Evolutionary conservation across 2,329 filamentous ascomycete species (phyloP), one percentile per base, ranked within the genome.

Genomic region (Colletotrichum sp.): DNA sequence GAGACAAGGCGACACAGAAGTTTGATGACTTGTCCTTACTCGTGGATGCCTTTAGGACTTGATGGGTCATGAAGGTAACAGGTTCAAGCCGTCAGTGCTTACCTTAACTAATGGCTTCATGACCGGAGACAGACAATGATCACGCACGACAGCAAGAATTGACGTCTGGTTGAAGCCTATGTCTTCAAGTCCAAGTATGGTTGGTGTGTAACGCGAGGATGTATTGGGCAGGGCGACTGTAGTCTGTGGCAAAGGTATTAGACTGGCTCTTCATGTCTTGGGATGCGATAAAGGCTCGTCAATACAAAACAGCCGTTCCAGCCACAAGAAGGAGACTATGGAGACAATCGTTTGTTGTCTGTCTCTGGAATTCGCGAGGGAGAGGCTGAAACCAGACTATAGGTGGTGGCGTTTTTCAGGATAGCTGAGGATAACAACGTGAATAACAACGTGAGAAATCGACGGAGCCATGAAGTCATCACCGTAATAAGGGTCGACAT

Each of bases 401-500:
- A 52, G 1, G 0, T 52, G 43, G n/a, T 52, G 43, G 18, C n/a
- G 43, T 3, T 21, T 52, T 21, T 6, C 43, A 1, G n/a, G 3
- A 21, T 21, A 52, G 43, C 12, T 0, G 43, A 21, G n/a, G n/a
- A 52, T 13, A 7, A 1, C 43, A 1, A 48, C 43, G 6, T 12
- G 43, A 48, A 48, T 12, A 7, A 3, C 43, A 3, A 48, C 43
- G 6, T 12, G 43, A 52, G 43, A 52, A 21, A 21, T 13, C n/a
- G 8, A 52, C n/a, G 10, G 6, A 52, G 43, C 3, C n/a, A 21
- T 48, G 18, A 21, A 48, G 18, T 43, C 39, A 12, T 6, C 3
- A 12, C 5, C 18, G 10, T 21, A 0, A 13, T 4, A 13, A n/a
- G n/a, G 10, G n/a, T 0, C 2, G n/a, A 21, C 0, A 0, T 21